phyloP scores from a whole-genome alignment of 306 rosid species.

The Luffa acutangula region DNA sequence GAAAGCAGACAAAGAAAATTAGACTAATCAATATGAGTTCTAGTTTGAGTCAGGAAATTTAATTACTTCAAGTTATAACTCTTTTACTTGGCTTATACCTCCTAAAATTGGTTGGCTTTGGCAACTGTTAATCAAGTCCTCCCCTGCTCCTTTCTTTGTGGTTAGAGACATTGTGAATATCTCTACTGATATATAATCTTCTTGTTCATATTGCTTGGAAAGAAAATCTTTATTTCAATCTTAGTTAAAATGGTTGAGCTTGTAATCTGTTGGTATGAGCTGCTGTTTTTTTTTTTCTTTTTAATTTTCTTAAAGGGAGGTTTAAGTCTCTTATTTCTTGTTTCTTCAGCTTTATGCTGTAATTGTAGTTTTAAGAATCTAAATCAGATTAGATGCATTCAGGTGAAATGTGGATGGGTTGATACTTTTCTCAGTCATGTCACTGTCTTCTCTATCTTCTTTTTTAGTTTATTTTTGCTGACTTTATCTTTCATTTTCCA shows the following conservation, averaged over 20 bases:
- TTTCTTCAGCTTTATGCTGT: background rate
- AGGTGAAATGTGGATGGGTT: background rate
- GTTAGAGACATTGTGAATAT: background rate
- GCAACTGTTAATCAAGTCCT: background rate
- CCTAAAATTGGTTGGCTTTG: background rate
- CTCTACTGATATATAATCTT: background rate
- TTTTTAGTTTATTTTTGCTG: background rate
- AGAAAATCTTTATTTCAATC: background rate
- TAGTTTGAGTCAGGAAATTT: background rate
- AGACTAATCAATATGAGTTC: background rate
- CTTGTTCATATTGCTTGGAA: background rate
- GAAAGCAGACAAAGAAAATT: background rate
- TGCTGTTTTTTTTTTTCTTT: background rate
- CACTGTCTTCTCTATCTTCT: background rate
- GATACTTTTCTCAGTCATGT: background rate
- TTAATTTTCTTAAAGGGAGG: background rate
- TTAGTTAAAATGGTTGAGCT: background rate
- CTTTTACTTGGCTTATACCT: background rate
- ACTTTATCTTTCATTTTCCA: constrained; percentile 21
- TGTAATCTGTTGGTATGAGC: background rate
- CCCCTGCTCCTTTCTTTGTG: background rate
- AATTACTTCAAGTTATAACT: background rate
- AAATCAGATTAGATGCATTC: background rate
- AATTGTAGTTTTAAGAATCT: background rate
- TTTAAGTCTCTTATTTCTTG: background rate